phyloP scores from a whole-genome alignment of 257 asterid species.

The Solanum etuberosum region DNA sequence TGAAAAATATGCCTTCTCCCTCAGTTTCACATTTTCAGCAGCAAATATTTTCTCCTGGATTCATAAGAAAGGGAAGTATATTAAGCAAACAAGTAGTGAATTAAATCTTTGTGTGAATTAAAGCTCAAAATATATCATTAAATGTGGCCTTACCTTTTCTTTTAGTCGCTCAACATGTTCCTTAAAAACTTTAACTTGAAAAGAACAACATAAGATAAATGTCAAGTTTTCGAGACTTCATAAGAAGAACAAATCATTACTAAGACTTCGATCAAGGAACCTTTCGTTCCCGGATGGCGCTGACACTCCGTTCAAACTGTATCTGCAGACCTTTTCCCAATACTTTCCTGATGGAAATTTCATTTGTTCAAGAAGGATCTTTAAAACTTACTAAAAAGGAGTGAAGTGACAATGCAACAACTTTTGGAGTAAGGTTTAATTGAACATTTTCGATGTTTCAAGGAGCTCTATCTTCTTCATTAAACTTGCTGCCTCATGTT shows the following conservation, averaged over 20 bases:
- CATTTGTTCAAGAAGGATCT: neutral
- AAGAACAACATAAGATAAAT: neutral
- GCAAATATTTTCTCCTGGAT: too few relatives aligned
- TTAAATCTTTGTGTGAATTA: neutral
- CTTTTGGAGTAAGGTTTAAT: neutral
- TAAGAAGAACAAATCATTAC: neutral
- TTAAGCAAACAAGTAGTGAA: too few relatives aligned
- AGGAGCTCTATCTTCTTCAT: slow-evolving; percentile 70
- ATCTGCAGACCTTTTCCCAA: slow-evolving; percentile 27
- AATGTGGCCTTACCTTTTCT: slow-evolving; percentile 43
- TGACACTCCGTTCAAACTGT: slow-evolving; percentile 64
- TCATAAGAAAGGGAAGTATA: too few relatives aligned
- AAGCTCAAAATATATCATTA: neutral
- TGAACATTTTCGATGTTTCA: slow-evolving; percentile 62
- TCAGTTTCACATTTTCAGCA: too few relatives aligned
- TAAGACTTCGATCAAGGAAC: slow-evolving; percentile 5
- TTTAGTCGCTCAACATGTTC: slow-evolving; percentile 62
- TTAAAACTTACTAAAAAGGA: neutral
- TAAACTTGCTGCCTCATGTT: slow-evolving; percentile 60
- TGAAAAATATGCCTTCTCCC: too few relatives aligned
- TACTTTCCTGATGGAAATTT: slow-evolving; percentile 37
- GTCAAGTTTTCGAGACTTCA: neutral
- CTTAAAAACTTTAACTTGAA: slow-evolving; percentile 61
- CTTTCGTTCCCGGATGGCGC: slow-evolving; percentile 60
- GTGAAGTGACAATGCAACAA: neutral